Base-by-base conservation (phyloP, 169 alveolate species). In the Plasmodium chabaudi region DNA sequence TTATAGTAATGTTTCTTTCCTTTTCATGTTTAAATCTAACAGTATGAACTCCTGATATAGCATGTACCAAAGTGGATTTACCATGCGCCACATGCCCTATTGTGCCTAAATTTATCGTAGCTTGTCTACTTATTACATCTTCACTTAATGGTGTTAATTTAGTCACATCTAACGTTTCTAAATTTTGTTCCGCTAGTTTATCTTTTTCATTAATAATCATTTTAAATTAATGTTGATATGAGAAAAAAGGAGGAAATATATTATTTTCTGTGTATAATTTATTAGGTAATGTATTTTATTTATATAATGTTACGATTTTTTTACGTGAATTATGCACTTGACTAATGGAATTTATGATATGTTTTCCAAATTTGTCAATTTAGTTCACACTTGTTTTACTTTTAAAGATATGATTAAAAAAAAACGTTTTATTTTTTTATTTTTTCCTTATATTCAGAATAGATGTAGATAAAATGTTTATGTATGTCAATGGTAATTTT, bases 31-130 rank as follows among this genome's bases (percentile, higher is more conserved):
- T 97, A 94, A 97, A 98, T 15, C 98, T 94, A 15, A 98, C 99
- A 2, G 99, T 98, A 88, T 96, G 98, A 2, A 97, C 98, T 25
- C 99, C 99, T 10, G 99, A 97, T 39, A 99, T 96, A 10, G 99
- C 99, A 61, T 97, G 94, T 25, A 99, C 99, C 17, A 98, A 97
- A 0, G 99, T 99, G 6, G 99, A 98, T 93, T 99, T 99, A n/a
- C 99, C 99, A 93, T 98, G 99, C 7, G 99, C 99, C 91, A 98
- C 99, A 93, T 99, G 99, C 6, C 99, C 99, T 87, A 99, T 99
- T 49, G 99, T 99, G 15, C 99, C 99, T 57, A 77, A 56, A 92
- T 99, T 98, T 72, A 98, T 97, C 39, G 99, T 98, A 1, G 99
- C 99, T 93, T 98, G 99, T 69, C 99, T 96, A 89, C 99, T 96